Base-by-base conservation (phyloP, 2,329 filamentous ascomycete species). In the Neonectria coccinea region DNA sequence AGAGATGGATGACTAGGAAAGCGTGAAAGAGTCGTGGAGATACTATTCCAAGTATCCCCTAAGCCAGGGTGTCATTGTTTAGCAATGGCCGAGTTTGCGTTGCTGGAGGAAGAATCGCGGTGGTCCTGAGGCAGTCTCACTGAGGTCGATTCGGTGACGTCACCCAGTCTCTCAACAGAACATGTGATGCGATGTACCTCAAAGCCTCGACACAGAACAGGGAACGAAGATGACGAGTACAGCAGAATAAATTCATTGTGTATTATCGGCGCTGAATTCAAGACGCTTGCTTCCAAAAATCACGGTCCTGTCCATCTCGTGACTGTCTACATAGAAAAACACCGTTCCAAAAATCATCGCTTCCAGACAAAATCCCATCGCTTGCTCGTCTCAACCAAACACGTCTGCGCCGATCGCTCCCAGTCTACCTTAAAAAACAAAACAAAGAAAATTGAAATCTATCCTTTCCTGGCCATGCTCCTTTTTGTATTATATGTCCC, bases 341-440 rank as follows among this genome's bases (percentile, higher is more conserved):
- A 5, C 10, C 6, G 33, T 33, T 51, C 27, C 29, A 33, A 33
- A 33, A 22, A 48, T 53, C 14, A 48, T 14, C 27, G 22, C 33
- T 45, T 22, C n/a, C 48, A 22, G 41, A 48, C 33, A 59, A 41
- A 66, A 59, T 48, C 58, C 52, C 57, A 58, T 44, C 25, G 42
- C 25, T 64, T 64, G 70, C 70, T 73, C 45, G 47, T 47, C 57
- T 59, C 39, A 53, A 25, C 25, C 39, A 58, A 31, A 44, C 52
- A n/a, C 53, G 11, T 48, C 5, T 69, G 48, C 61, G 67, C 70
- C 59, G 69, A 14, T 68, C 61, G 51, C 59, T 58, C 54, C 54
- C 47, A 54, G 36, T 51, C 62, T 58, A 25, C 25, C 53, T 25
- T 39, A 20, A 51, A 61, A 45, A 57, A 29, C 50, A 6, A 25